Conservation (phyloP, 257 asterid species). For the Solanum medicagineum region DNA sequence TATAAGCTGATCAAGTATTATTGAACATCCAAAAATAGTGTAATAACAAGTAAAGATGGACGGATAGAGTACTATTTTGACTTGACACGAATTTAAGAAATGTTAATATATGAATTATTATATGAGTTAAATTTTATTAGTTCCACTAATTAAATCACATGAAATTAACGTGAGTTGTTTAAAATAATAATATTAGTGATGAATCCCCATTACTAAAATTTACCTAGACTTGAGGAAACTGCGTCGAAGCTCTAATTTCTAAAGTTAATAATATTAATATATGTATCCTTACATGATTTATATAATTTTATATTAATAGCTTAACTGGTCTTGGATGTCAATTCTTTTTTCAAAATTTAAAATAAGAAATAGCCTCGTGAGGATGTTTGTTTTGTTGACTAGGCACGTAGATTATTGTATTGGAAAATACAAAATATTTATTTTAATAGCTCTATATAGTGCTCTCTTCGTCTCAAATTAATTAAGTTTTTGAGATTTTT, state of each 20-base stretch:
- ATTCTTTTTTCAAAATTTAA: neutral
- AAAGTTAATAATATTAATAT: neutral
- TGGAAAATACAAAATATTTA: neutral
- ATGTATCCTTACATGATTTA: neutral
- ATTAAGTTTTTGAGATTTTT: too few relatives aligned
- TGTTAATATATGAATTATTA: too few relatives aligned
- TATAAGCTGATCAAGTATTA: too few relatives aligned
- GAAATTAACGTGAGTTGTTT: neutral
- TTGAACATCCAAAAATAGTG: too few relatives aligned
- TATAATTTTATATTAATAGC: neutral
- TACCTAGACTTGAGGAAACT: neutral
- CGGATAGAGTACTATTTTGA: too few relatives aligned
- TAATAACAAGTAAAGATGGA: too few relatives aligned
- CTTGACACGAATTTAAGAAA: too few relatives aligned
- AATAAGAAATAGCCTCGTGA: neutral
- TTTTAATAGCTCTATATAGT: too few relatives aligned
- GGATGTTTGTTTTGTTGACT: neutral
- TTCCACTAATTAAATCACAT: neutral
- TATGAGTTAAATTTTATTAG: neutral
- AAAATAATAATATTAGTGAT: neutral
- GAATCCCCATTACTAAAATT: neutral
- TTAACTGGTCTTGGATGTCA: neutral
- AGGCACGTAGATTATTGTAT: neutral
- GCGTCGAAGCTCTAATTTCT: neutral
- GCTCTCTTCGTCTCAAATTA: too few relatives aligned